Evolutionary conservation across 495 filamentous ascomycete genomes (phyloP), one percentile per base, ranked within the genome.

Genomic region (Penicillium argentinense): DNA sequence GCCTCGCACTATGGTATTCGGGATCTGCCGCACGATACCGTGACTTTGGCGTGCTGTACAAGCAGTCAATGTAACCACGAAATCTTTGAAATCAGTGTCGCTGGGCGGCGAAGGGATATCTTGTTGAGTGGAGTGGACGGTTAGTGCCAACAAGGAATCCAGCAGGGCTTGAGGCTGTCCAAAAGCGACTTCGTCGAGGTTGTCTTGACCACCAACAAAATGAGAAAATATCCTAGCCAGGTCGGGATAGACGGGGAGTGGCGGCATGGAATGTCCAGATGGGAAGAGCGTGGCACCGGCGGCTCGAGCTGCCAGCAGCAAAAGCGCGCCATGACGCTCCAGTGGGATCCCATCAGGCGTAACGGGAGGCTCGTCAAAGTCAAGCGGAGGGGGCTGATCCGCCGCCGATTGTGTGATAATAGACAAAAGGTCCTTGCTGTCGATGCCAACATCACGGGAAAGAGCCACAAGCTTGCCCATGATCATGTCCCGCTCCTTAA

Each of bases 381-480:
- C 66, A 26, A 61, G 57, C 53, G 39, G 75, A 54, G 60, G 77
- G 47, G 52, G 74, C 53, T 67, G 67, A 39, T 51, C 44, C 25
- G 56, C 55, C 1, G 65, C 53, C 16, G 60, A 42, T 16, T 47
- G 48, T n/a, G 59, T 58, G 4, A 73, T 62, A 21, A 79, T 71
- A 9, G 60, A 55, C 12, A 80, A 51, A 3, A 87, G 71, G 7
- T 84, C 75, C 27, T 72, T 53, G n/a, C 64, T 73, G 11, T 66
- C 59, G 21, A 86, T 54, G 3, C 79, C 81, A 18, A 89, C 73
- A 60, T 95, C 89, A 38, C 79, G 77, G 14, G 86, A 82, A 16
- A 95, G 70, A 29, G 87, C 84, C 42, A 82, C 80, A 33, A 95
- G 72, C 56, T 91, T 87, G 4, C 88, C 88, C 38, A 89, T 74